Conservation (phyloP, 1,284 basidiomycete genomes). For the Ceratobasidium sp. region DNA sequence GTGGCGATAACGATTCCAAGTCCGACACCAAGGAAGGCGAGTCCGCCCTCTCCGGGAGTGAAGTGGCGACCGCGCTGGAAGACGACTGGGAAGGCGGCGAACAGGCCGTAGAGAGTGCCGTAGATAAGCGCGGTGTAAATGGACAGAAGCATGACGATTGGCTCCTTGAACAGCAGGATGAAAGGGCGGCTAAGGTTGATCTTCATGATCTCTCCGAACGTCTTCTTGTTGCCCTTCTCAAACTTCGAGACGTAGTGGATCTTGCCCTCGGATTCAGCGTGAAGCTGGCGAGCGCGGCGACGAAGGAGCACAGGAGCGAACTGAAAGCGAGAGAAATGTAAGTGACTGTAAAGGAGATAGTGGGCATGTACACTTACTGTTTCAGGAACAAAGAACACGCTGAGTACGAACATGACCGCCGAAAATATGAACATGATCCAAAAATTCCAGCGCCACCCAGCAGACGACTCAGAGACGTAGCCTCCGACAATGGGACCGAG, state of each 20-base stretch:
- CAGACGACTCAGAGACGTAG: constrained; percentile 28
- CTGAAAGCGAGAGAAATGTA: too few relatives aligned
- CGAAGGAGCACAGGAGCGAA: too few relatives aligned
- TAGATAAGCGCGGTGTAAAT: constrained; percentile 79
- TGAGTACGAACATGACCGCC: constrained; percentile 10
- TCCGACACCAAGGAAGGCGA: constrained; percentile 76
- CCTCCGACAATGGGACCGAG: constrained; percentile 41
- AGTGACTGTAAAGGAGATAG: too few relatives aligned
- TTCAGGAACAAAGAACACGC: constrained; percentile 34
- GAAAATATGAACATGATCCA: constrained; percentile 43
- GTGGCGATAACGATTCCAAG: constrained; percentile 70
- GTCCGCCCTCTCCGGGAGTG: constrained; percentile 70
- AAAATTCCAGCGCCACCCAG: constrained; percentile 43
- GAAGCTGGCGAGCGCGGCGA: constrained; percentile 13
- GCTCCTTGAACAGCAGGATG: constrained; percentile 72
- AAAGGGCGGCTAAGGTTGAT: constrained; percentile 73
- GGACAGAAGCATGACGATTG: constrained; percentile 75
- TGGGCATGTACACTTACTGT: constrained; percentile 31
- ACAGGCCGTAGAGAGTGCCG: constrained; percentile 69
- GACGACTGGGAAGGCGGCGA: constrained; percentile 73
- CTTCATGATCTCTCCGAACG: constrained; percentile 58
- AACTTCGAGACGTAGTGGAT: constrained; percentile 16
- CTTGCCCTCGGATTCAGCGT: background rate
- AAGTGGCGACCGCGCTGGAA: constrained; percentile 73
- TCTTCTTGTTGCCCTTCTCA: background rate